Evolutionary conservation across 163 green algal species (phyloP).

Genomic region (Trebouxiophyceae sp.): DNA sequence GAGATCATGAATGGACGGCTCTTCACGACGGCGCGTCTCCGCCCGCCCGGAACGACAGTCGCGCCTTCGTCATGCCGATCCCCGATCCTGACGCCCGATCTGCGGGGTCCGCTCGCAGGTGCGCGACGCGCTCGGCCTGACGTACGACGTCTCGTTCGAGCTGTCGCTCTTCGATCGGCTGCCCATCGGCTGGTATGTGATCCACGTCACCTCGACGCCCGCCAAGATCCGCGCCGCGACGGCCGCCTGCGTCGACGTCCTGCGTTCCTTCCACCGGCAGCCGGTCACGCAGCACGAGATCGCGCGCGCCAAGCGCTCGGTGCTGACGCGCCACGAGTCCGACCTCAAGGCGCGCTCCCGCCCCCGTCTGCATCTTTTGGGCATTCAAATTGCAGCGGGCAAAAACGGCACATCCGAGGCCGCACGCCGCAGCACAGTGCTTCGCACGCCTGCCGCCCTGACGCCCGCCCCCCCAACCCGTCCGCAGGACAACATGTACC

Average conservation of each 20-base stretch:
- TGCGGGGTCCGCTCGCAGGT: too few relatives aligned
- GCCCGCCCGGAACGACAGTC: too few relatives aligned
- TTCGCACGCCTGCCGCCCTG: too few relatives aligned
- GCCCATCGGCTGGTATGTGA: constrained; percentile 64
- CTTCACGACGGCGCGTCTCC: constrained; percentile 91
- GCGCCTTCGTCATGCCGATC: too few relatives aligned
- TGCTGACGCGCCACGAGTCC: constrained; percentile 91
- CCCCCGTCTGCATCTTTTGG: neutral
- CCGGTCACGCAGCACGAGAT: constrained; percentile 69
- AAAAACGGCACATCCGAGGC: neutral
- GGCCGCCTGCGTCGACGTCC: constrained; percentile 67
- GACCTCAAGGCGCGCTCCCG: constrained; percentile 86
- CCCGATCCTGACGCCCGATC: too few relatives aligned
- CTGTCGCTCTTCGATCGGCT: constrained; percentile 70
- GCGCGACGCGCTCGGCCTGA: constrained; percentile 90
- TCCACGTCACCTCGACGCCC: constrained; percentile 90
- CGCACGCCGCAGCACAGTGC: too few relatives aligned
- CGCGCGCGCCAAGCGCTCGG: constrained; percentile 59
- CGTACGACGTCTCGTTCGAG: constrained; percentile 99
- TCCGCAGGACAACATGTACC: constrained; percentile 87
- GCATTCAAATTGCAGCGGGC: too few relatives aligned
- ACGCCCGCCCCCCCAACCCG: too few relatives aligned
- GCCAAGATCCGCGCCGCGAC: constrained; percentile 91
- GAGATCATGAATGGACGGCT: constrained; percentile 94
- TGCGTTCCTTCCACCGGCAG: constrained; percentile 57